These are phyloP conservation scores for Quercus lobata DNA, from an alignment of 331 rosid genomes.

Conservation along the genomic window DNA sequence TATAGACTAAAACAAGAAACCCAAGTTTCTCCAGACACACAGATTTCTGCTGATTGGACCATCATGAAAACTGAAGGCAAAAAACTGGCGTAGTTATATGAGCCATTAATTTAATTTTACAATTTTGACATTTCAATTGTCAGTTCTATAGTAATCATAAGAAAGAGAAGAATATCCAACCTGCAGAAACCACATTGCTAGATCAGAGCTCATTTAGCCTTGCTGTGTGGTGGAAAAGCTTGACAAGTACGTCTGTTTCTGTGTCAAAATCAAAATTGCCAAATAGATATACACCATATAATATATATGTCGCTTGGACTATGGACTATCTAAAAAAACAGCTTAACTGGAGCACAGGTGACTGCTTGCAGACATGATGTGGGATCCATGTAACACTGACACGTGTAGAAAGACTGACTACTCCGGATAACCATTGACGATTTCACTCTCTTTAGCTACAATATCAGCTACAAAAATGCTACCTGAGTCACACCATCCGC, in stretches of 20 bases:
- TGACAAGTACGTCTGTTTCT: neutral
- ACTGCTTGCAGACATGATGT: neutral
- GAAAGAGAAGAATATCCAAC: neutral
- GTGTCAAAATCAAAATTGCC: neutral
- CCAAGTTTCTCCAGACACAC: too few species aligned
- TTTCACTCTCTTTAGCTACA: constrained; percentile 19
- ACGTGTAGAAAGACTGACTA: neutral
- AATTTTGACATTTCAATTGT: neutral
- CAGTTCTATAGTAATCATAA: neutral
- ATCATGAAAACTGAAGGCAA: neutral
- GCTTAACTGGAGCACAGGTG: neutral
- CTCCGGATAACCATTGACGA: neutral
- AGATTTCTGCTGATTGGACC: too few species aligned
- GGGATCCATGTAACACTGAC: neutral
- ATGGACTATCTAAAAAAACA: too few species aligned
- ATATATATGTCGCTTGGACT: neutral
- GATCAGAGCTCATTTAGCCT: neutral
- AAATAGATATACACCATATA: neutral
- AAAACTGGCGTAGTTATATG: neutral
- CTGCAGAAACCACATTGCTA: too few species aligned
- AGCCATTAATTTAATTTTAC: neutral
- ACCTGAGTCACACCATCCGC: constrained; percentile 94
- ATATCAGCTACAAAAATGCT: constrained; percentile 71
- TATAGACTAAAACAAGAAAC: too few species aligned
- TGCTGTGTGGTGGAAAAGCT: neutral